Conservation (phyloP, 1,139 yeast genomes). For the Meyerozyma smithsonii region DNA sequence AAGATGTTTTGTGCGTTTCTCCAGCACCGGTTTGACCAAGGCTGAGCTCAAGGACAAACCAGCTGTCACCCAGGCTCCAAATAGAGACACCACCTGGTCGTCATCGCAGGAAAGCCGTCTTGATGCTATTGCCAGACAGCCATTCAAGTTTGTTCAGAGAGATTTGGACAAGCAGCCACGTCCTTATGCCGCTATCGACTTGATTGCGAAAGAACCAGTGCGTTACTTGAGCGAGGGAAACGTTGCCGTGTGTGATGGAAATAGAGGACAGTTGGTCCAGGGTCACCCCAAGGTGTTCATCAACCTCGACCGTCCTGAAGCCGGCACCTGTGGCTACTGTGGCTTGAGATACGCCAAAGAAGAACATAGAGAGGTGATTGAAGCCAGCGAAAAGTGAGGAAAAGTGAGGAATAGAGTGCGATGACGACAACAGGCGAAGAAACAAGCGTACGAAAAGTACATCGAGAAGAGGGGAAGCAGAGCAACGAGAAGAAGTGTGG, state of each 20-base stretch:
- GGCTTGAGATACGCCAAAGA: slow-evolving; percentile 62
- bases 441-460: not conserved
- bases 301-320: slow-evolving; percentile 71
- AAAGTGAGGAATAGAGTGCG: not conserved
- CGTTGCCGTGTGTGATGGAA: slow-evolving; percentile 83
- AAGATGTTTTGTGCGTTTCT: slow-evolving; percentile 5
- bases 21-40: slow-evolving; percentile 34
- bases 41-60: slow-evolving; percentile 32
- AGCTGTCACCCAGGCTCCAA: slow-evolving; percentile 64
- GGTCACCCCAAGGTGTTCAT: slow-evolving; percentile 87
- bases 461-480: not conserved
- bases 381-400: slow-evolving; percentile 14
- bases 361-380: slow-evolving; percentile 37
- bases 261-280: slow-evolving; percentile 60
- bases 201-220: slow-evolving; percentile 72
- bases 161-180: slow-evolving; percentile 68
- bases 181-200: slow-evolving; percentile 81
- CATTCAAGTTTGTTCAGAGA: slow-evolving; percentile 65
- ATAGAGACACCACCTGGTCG: slow-evolving; percentile 69
- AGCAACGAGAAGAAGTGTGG: not conserved
- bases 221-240: slow-evolving; percentile 51
- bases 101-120: slow-evolving; percentile 59
- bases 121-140: slow-evolving; percentile 52
- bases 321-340: slow-evolving; percentile 77
- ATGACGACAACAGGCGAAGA: not conserved